A percentile compares a stretch with the other conserved stretches of the same genome.
Conservation (phyloP, 352 stramenopile species). For the Pythium aquatile region DNA sequence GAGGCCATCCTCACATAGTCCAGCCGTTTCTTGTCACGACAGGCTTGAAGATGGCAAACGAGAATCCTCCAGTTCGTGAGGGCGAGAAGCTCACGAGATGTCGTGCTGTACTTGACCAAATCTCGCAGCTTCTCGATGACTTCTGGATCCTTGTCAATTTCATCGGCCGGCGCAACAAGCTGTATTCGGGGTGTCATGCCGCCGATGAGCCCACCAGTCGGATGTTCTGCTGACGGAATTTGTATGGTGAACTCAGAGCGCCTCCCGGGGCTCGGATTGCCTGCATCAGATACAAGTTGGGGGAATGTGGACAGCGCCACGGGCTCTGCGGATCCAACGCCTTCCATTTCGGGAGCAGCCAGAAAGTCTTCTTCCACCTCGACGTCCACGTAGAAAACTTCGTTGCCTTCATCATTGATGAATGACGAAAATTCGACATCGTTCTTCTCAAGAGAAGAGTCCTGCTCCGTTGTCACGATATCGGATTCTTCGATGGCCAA, state of each 20-base stretch:
- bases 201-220: neutral
- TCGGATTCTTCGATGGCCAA: neutral
- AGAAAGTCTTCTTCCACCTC: constrained; percentile 26
- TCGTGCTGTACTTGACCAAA: constrained; percentile 40
- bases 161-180: neutral
- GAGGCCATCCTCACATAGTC: constrained; percentile 32
- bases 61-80: constrained; percentile 48
- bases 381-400: constrained; percentile 32
- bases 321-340: neutral
- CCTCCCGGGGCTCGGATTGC: neutral
- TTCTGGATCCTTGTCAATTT: constrained; percentile 39
- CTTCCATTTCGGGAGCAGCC: neutral
- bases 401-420: constrained; percentile 25
- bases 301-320: neutral
- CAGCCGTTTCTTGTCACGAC: constrained; percentile 34
- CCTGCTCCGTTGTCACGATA: neutral
- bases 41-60: constrained; percentile 32
- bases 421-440: constrained; percentile 18
- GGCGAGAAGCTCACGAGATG: constrained; percentile 26
- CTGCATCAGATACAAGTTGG: neutral
- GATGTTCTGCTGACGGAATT: constrained; percentile 9
- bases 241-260: constrained; percentile 12
- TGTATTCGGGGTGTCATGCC: neutral
- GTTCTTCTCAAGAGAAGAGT: neutral
- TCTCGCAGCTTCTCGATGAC: constrained; percentile 49